Conservation (phyloP, 495 filamentous ascomycete genomes). For the Hyaloscypha bicolor region DNA sequence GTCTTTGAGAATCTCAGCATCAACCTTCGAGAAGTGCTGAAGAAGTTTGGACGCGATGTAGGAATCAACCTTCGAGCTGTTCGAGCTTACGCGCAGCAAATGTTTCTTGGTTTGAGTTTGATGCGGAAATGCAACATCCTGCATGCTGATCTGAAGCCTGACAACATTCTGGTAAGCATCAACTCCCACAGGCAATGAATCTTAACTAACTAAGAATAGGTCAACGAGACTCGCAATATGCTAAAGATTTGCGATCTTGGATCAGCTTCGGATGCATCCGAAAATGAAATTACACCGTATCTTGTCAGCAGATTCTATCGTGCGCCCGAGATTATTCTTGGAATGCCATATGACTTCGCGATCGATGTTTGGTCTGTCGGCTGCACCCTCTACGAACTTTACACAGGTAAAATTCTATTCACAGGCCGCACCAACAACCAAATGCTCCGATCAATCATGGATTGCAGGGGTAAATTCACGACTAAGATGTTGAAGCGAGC, state of each 20-base stretch:
- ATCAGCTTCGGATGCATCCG: conserved; percentile 85
- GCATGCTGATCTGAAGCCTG: conserved; percentile 94
- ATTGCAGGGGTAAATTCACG: conserved; percentile 90
- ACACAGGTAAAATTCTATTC: conserved; percentile 97
- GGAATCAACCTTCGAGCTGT: conserved; percentile 88
- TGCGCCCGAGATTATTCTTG: conserved; percentile 94
- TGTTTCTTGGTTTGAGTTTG: conserved; percentile 84
- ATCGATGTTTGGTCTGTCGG: conserved; percentile 98
- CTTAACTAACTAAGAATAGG: conserved; percentile 26
- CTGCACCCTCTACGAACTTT: conserved; percentile 94
- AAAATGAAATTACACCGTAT: conserved; percentile 90
- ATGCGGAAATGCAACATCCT: conserved; percentile 90
- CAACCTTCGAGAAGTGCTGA: conserved; percentile 92
- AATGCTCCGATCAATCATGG: conserved; percentile 95
- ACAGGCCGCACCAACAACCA: conserved; percentile 95
- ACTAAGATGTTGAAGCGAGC: conserved; percentile 83
- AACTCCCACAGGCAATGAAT: conserved; percentile 31
- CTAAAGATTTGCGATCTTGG: conserved; percentile 96
- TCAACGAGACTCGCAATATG: conserved; percentile 80
- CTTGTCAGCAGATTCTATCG: conserved; percentile 96
- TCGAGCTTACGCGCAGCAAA: conserved; percentile 87
- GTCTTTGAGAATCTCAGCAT: conserved; percentile 94
- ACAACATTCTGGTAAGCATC: conserved; percentile 75
- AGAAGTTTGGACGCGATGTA: conserved; percentile 92
- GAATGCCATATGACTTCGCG: conserved; percentile 90